These are phyloP conservation scores for Jatropha curcas DNA, from an alignment of 345 rosid genomes.

Conservation along the genomic window DNA sequence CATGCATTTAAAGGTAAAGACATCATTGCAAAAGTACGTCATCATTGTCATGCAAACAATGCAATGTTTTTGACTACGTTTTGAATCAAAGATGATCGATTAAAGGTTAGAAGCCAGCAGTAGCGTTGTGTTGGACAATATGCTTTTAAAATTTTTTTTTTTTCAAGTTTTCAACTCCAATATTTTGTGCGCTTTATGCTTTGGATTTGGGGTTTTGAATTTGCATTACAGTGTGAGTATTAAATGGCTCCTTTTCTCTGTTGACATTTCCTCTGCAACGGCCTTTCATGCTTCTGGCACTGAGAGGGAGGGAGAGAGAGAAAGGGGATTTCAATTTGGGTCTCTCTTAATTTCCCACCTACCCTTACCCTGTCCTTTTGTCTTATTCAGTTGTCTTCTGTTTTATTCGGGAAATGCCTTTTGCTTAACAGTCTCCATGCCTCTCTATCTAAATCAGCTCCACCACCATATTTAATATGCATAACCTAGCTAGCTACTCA, in stretches of 20 bases:
- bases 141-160: background rate
- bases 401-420: conserved; percentile 20
- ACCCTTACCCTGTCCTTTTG: conserved; percentile 27
- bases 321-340: background rate
- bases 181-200: conserved; percentile 9
- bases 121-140: background rate
- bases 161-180: background rate
- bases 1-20: conserved; percentile 30
- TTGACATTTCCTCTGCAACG: conserved; percentile 46
- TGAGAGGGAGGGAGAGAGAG: background rate
- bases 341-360: conserved; percentile 23
- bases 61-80: conserved; percentile 19
- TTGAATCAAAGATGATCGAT: conserved; percentile 4
- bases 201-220: conserved; percentile 31
- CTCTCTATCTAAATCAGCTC: conserved; percentile 6
- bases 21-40: conserved; percentile 60
- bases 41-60: conserved; percentile 53
- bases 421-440: conserved; percentile 12
- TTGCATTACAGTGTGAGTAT: conserved; percentile 8
- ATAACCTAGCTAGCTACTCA: no score
- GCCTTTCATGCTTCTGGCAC: conserved; percentile 37
- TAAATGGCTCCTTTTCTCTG: conserved; percentile 27
- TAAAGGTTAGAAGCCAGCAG: background rate
- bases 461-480: background rate
- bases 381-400: conserved; percentile 36